These are phyloP conservation scores for Phialophora macrospora DNA, from an alignment of 2,329 filamentous ascomycete genomes.

Conservation along the genomic window DNA sequence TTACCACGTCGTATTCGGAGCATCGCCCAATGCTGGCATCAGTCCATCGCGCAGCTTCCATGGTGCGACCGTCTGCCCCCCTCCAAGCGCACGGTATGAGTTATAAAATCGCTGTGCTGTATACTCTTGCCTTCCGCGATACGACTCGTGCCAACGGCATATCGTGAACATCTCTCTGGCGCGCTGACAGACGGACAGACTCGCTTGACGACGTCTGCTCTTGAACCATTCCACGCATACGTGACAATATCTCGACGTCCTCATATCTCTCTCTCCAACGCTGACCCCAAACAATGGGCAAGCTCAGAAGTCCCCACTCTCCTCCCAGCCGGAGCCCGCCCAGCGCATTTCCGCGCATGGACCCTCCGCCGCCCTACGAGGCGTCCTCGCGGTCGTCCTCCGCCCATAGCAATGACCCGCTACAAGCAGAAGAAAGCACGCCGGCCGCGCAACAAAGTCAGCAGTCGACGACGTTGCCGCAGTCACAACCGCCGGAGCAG, in stretches of 20 bases:
- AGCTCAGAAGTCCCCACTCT: constrained; percentile 24
- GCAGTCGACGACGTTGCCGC: not conserved
- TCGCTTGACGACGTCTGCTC: not conserved
- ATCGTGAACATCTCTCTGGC: not conserved
- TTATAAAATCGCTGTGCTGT: not conserved
- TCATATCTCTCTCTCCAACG: not conserved
- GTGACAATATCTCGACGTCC: not conserved
- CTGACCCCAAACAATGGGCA: constrained; percentile 25
- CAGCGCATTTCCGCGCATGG: constrained; percentile 32
- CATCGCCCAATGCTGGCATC: not conserved
- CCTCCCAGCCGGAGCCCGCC: constrained; percentile 16
- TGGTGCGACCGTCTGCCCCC: not conserved
- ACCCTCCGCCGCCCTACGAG: constrained; percentile 35
- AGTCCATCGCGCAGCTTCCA: constrained; percentile 4
- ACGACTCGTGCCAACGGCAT: not conserved
- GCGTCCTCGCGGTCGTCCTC: constrained; percentile 34
- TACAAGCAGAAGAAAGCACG: constrained; percentile 11
- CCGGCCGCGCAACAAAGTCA: constrained; percentile 9
- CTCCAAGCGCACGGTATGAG: not conserved
- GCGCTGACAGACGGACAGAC: not conserved
- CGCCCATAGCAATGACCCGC: constrained; percentile 29
- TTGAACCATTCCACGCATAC: not conserved
- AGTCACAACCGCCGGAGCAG: not conserved
- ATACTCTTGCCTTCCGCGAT: not conserved
- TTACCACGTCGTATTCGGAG: constrained; percentile 24